phyloP scores from a whole-genome alignment of 139 green algal species.

The Pleodorina starrii region DNA sequence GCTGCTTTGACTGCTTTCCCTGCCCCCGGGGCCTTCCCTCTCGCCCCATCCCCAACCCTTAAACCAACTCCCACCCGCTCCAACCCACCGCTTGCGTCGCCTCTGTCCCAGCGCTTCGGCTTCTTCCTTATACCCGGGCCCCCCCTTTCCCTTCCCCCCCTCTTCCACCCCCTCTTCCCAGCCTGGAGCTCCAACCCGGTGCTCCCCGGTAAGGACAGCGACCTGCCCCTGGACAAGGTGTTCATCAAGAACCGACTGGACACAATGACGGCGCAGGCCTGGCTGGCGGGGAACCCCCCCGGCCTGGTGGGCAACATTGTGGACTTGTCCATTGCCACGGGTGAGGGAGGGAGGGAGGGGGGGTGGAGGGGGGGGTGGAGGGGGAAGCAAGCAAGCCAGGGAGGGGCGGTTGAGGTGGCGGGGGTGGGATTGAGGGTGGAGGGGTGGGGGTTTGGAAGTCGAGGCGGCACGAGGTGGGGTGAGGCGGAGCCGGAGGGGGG shows the following conservation, averaged over 20 bases:
- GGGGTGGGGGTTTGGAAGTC: background rate
- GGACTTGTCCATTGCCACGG: conserved; percentile 54
- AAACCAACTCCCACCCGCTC: too few relatives aligned
- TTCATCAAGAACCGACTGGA: conserved; percentile 79
- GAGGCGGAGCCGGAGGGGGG: background rate
- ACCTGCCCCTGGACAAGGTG: conserved; percentile 74
- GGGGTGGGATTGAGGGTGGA: background rate
- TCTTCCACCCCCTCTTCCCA: too few relatives aligned
- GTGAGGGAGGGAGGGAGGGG: conserved; percentile 9
- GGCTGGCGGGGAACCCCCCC: conserved; percentile 44
- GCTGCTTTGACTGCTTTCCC: too few relatives aligned
- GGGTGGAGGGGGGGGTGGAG: background rate
- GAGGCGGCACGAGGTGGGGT: background rate
- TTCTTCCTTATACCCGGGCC: too few relatives aligned
- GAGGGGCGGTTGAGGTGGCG: background rate
- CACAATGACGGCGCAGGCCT: conserved; percentile 60
- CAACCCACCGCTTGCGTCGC: too few relatives aligned
- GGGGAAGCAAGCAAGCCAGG: background rate
- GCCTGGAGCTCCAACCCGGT: conserved; percentile 42
- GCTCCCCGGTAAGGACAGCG: conserved; percentile 20
- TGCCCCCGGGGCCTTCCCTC: too few relatives aligned
- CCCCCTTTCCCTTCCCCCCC: too few relatives aligned
- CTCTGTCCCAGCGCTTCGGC: too few relatives aligned
- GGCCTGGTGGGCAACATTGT: conserved; percentile 40
- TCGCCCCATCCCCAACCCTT: too few relatives aligned